Evolutionary conservation across 177 flowering plant genomes (phyloP).

Genomic region (Vitis hybrid): DNA sequence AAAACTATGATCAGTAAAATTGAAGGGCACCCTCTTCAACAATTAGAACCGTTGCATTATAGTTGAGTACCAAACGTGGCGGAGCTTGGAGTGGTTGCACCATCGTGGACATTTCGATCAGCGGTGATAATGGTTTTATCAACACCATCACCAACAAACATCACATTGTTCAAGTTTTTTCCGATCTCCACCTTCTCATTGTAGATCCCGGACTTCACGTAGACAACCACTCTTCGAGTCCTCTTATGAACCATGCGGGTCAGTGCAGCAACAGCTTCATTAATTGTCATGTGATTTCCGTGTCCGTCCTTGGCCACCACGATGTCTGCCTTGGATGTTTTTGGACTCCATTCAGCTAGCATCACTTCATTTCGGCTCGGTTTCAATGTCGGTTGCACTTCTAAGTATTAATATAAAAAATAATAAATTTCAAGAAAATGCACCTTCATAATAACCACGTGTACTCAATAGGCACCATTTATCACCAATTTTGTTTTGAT

Average conservation of each 20-base stretch:
- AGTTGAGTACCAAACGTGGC: slow-evolving; percentile 56
- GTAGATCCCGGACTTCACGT: slow-evolving; percentile 62
- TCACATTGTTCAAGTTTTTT: slow-evolving; percentile 35
- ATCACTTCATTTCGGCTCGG: slow-evolving; percentile 11
- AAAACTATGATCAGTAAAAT: neutral
- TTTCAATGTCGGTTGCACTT: neutral
- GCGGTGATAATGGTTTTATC: slow-evolving; percentile 54
- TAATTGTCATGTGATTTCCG: slow-evolving; percentile 48
- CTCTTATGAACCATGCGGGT: slow-evolving; percentile 16
- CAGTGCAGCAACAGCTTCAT: slow-evolving; percentile 43
- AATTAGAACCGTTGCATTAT: too few relatives aligned
- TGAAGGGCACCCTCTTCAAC: neutral
- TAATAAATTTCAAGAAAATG: neutral
- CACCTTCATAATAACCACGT: too few relatives aligned
- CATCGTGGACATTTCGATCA: slow-evolving; percentile 34
- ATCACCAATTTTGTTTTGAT: too few relatives aligned
- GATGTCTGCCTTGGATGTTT: slow-evolving; percentile 40
- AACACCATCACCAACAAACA: slow-evolving; percentile 74
- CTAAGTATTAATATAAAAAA: neutral
- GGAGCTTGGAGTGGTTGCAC: slow-evolving; percentile 41
- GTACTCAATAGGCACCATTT: too few relatives aligned
- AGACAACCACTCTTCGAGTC: slow-evolving; percentile 29
- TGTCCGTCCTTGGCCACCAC: slow-evolving; percentile 71
- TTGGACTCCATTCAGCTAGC: slow-evolving; percentile 46
- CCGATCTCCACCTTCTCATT: slow-evolving; percentile 50